Evolutionary conservation across 768 basidiomycete species (phyloP), one percentile per base, ranked within the genome.

Genomic region (Phanerochaete sordida): DNA sequence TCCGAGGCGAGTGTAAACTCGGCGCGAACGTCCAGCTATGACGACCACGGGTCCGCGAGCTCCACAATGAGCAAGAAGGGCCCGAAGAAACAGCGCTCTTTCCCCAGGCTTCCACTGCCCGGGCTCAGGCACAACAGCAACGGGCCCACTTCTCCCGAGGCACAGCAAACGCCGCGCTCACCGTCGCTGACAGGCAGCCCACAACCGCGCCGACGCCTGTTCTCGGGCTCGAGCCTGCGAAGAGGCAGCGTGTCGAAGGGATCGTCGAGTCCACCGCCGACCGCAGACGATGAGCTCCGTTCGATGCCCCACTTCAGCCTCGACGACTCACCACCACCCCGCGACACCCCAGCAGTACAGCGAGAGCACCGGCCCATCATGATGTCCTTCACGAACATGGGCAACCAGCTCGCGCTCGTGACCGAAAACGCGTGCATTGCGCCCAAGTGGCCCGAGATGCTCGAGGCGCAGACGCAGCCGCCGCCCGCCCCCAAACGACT

Each of bases 71-170:
- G 4, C 6, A 53, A 54, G 27, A 67, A 66, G 61, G 44, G 43
- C 5, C 68, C 69, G 74, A 60, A 85, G 64, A 76, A 86, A 69
- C 85, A 85, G 68, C 82, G 81, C 37, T 85, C 83, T n/a, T 87
- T 86, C 64, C 74, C 82, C 45, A 83, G 80, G 46, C 70, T 82
- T 15, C 80, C 83, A 37, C 69, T 84, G n/a, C 81, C 83, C 83
- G 28, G 69, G 85, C 12, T 81, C 72, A 26, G 50, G n/a, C 31
- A 51, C 23, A n/a, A 16, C 5, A 51, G n/a, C 50, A 13, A 51
- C 19, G 19, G 31, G 50, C 37, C 62, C 33, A 43, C 64, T 16
- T 45, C 66, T 50, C 23, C 60, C 13, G 63, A 67, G 52, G 39
- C 58, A 13, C 43, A 51, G 24, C 30, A 61, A 19, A 28, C 33